Conservation (phyloP, 2,329 filamentous ascomycete genomes). For the Fusarium napiforme region DNA sequence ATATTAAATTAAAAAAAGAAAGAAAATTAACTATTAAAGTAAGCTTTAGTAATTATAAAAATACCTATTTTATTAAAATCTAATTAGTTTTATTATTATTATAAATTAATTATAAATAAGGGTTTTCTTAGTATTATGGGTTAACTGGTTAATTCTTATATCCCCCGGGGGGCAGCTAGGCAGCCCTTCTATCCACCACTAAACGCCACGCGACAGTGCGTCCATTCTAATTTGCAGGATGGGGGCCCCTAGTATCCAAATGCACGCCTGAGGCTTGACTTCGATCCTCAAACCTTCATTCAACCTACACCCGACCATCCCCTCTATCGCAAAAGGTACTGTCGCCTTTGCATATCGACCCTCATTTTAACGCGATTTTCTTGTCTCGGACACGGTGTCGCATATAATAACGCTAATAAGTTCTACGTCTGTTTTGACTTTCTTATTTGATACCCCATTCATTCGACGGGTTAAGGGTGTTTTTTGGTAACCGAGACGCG, state of each 20-base stretch:
- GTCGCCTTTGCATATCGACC: conserved; percentile 24
- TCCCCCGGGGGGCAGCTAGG: no score
- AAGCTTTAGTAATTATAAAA: no score
- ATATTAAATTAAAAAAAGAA: no score
- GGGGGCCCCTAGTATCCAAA: conserved; percentile 9
- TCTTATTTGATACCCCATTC: conserved; percentile 12
- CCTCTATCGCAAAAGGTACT: conserved; percentile 24
- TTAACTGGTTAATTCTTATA: no score
- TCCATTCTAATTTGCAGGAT: conserved; percentile 37
- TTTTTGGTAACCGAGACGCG: conserved; percentile 27
- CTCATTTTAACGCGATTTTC: conserved; percentile 8
- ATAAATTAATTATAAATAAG: no score
- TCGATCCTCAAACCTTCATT: conserved; percentile 35
- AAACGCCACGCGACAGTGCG: conserved; percentile 37
- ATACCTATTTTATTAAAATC: no score
- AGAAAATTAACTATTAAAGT: no score
- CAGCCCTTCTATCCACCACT: conserved; percentile 11
- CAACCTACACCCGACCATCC: conserved; percentile 21
- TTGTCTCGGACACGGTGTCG: background rate
- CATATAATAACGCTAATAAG: conserved; percentile 7
- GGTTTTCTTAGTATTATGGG: no score
- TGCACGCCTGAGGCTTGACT: conserved; percentile 26
- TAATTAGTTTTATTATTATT: no score
- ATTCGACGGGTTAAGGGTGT: background rate
- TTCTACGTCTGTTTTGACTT: conserved; percentile 4